Conservation (phyloP, 2,329 filamentous ascomycete genomes). For the Fusarium xylarioides region DNA sequence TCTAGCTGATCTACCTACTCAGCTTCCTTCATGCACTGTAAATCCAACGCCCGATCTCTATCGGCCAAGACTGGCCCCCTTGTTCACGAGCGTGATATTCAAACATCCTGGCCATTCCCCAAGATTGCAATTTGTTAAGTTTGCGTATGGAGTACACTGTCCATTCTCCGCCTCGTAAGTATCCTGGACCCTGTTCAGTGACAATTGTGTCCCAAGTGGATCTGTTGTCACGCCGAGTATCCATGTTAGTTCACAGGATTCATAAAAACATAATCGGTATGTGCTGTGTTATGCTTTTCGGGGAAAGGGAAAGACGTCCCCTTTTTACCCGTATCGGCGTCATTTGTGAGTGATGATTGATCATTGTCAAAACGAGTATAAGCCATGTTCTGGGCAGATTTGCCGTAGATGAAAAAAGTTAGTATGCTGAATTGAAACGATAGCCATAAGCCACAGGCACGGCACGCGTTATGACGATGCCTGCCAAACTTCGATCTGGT, state of each 20-base stretch:
- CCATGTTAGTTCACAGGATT: background rate
- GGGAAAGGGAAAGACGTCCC: background rate
- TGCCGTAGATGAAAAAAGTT: background rate
- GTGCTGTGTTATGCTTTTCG: background rate
- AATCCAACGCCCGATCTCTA: constrained; percentile 29
- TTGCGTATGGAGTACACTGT: background rate
- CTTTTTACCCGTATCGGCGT: background rate
- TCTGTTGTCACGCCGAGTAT: background rate
- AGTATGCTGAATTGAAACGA: constrained; percentile 13
- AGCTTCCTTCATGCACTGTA: constrained; percentile 8
- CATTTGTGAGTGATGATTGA: background rate
- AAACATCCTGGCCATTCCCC: constrained; percentile 2
- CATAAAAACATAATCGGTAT: background rate
- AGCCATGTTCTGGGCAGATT: background rate
- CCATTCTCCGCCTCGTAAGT: background rate
- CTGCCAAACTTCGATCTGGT: constrained; percentile 6
- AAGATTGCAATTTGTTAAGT: constrained; percentile 7
- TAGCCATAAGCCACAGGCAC: background rate
- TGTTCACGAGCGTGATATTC: constrained; percentile 2
- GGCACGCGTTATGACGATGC: background rate
- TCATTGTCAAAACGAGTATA: background rate
- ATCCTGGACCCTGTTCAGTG: constrained; percentile 14
- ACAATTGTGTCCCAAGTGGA: constrained; percentile 8
- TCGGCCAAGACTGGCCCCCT: constrained; percentile 8
- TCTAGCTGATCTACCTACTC: constrained; percentile 12